Conservation (phyloP, 441 rosid genomes). For the Adansonia rubrostipa region DNA sequence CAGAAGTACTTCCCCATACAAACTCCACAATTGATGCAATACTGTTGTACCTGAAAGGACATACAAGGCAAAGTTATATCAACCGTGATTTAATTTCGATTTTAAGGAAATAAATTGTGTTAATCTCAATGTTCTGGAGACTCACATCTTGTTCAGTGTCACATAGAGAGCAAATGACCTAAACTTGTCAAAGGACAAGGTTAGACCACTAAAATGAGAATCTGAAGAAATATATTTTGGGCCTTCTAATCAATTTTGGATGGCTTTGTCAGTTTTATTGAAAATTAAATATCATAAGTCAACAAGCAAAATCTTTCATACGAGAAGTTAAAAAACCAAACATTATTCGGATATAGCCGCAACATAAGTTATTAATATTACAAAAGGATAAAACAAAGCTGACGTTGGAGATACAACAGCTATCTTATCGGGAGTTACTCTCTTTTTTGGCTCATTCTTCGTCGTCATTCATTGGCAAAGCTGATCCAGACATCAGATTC, state of each 20-base stretch:
- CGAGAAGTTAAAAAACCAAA: not conserved
- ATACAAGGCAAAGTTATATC: conserved; percentile 21
- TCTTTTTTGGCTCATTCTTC: conserved; percentile 1
- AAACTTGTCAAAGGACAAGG: conserved; percentile 21
- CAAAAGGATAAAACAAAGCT: not conserved
- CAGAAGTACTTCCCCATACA: conserved; percentile 87
- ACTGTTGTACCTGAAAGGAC: conserved; percentile 57
- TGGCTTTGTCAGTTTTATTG: not conserved
- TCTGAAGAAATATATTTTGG: not conserved
- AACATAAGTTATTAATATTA: not conserved
- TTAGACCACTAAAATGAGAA: conserved; percentile 16
- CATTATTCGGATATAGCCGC: not conserved
- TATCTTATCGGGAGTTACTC: not conserved
- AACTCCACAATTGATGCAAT: conserved; percentile 70
- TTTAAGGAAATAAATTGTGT: not conserved
- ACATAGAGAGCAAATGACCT: conserved; percentile 78
- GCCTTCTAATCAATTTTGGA: not conserved
- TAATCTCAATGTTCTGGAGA: conserved; percentile 12
- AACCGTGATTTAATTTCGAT: not conserved
- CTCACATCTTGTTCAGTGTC: conserved; percentile 83
- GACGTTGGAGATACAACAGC: not conserved
- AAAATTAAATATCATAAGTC: not conserved
- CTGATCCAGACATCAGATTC: not conserved
- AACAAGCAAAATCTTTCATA: not conserved
- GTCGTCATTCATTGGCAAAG: not conserved